These are phyloP conservation scores for Solanum chiquidenum DNA, from an alignment of 257 asterid genomes.

Conservation along the genomic window DNA sequence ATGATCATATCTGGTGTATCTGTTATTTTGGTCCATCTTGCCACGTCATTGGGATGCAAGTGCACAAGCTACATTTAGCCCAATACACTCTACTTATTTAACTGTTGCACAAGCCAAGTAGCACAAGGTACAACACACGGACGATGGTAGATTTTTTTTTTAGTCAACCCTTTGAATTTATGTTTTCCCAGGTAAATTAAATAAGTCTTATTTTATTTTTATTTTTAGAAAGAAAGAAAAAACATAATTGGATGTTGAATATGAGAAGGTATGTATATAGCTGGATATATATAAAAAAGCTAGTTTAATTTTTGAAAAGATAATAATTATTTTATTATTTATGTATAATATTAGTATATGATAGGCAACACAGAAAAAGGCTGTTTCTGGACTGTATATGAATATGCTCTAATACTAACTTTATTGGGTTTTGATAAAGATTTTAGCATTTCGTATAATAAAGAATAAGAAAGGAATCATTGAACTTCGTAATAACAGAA, in stretches of 20 bases:
- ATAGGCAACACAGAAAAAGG: not conserved
- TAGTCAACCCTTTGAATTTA: not conserved
- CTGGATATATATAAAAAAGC: not conserved
- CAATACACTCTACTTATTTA: not conserved
- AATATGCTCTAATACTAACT: not conserved
- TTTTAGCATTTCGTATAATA: not conserved
- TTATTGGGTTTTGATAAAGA: conserved; percentile 2
- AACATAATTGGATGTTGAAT: not conserved
- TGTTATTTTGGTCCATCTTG: not conserved
- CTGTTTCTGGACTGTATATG: not conserved
- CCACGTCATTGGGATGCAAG: not conserved
- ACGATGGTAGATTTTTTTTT: not conserved
- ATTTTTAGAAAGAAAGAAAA: not conserved
- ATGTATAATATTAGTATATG: not conserved
- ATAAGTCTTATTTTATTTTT: not conserved
- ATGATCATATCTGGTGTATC: not conserved
- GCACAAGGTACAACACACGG: not conserved
- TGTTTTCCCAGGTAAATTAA: not conserved
- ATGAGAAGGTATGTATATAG: not conserved
- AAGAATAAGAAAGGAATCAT: not conserved
- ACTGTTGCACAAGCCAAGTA: not conserved
- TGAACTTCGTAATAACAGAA: not conserved
- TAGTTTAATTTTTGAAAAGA: not conserved
- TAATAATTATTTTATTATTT: not conserved
- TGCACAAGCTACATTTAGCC: not conserved